phyloP scores from a whole-genome alignment of 129 eudicot genomes.

The Flaveria bidentis region DNA sequence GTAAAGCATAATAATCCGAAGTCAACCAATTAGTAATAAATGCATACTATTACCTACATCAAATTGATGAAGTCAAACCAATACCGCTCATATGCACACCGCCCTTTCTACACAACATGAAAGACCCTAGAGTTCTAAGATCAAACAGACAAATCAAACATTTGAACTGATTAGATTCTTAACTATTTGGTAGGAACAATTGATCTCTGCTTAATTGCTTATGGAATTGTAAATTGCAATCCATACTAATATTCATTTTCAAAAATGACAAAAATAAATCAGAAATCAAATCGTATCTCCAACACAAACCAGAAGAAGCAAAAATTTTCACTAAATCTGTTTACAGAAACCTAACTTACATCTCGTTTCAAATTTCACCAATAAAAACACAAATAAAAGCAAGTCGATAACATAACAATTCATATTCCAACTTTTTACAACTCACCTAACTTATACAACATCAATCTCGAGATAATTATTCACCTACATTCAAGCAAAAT shows the following conservation, averaged over 20 bases:
- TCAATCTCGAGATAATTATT: not conserved
- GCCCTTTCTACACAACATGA: not conserved
- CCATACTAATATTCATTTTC: not conserved
- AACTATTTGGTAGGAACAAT: not conserved
- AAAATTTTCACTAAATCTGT: not conserved
- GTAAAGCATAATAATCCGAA: conserved; percentile 29
- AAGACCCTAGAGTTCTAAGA: not conserved
- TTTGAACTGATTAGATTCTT: not conserved
- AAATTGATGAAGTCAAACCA: conserved; percentile 4
- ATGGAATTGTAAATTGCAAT: not conserved
- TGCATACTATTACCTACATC: conserved; percentile 8
- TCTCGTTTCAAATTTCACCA: not conserved
- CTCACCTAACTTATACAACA: conserved; percentile 10
- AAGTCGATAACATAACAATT: not conserved
- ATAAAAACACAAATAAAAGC: not conserved
- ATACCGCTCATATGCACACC: not conserved
- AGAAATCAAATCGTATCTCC: conserved; percentile 4
- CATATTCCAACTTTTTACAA: conserved; percentile 10
- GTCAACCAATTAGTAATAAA: not conserved
- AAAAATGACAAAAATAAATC: conserved; percentile 2
- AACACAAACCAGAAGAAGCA: not conserved
- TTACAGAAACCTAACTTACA: not conserved
- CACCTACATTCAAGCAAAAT: not conserved
- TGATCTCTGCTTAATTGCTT: not conserved
- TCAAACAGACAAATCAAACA: not conserved